Evolutionary conservation across 2,329 filamentous ascomycete genomes (phyloP), one percentile per base, ranked within the genome.

Genomic region (Pseudocercospora ulei): DNA sequence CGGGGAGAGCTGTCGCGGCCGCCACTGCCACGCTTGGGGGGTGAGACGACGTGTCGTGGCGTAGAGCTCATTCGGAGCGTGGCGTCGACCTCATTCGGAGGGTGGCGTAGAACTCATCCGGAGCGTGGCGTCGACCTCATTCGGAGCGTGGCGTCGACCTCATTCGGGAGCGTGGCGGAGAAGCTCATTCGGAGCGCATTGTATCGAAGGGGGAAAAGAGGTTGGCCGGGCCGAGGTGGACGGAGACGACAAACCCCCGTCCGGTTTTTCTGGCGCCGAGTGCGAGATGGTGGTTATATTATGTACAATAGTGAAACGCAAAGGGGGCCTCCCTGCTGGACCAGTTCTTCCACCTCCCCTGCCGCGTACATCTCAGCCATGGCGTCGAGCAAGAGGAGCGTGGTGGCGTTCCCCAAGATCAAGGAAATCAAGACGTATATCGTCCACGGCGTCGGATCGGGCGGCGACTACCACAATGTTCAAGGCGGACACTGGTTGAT

Each of bases 391-490:
- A 54, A 46, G 43, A 49, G 35, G 53, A 54, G 65, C 50, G 70
- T 70, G 43, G 67, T 64, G 49, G 57, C 69, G 5, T 86, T 86
- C 52, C 82, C 82, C 30, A 80, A 71, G 39, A 85, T 88, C 67
- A 83, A 82, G 64, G 72, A 76, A 57, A 65, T 88, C 44, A 70
- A 78, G 54, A 83, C 81, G 22, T 86, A 74, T 56, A 69, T 87
- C 43, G 80, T 83, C 39, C 70, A 75, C 41, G 79, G 79, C 18
- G 74, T 72, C 8, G 65, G 65, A 39, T 63, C 64, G 64, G 80
- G 81, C 41, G 81, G 82, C 46, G 82, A 88, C 60, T 95, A 95
- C 62, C 87, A 95, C 70, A 94, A 95, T 71, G 87, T 93, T 55
- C 73, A 84, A 58, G 69, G 67, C 30, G 67, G 67, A 19, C 66